A percentile compares a stretch with the other conserved stretches of the same genome.
Conservation (phyloP, 177 flowering plant genomes). For the Vitis hybrid region DNA sequence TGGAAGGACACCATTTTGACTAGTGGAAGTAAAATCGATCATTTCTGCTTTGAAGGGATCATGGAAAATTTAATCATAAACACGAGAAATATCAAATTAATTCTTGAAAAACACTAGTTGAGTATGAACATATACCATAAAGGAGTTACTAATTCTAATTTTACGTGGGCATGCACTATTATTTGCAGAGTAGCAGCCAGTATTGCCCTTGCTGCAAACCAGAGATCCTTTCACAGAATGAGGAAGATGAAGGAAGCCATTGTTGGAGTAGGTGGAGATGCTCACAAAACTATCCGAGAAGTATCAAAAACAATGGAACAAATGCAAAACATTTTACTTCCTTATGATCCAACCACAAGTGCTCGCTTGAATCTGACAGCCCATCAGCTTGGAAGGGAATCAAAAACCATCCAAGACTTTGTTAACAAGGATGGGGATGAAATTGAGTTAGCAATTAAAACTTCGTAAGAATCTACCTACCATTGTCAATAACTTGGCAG, state of each 20-base stretch:
- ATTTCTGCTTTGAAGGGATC: no score
- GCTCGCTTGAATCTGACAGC: conserved; percentile 25
- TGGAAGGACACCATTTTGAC: no score
- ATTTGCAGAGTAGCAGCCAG: conserved; percentile 33
- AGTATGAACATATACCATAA: no score
- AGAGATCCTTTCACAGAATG: conserved; percentile 18
- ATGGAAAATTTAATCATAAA: no score
- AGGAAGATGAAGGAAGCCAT: conserved; percentile 32
- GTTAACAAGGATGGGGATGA: conserved; percentile 20
- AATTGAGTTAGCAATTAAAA: conserved; percentile 23
- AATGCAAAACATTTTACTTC: conserved; percentile 33
- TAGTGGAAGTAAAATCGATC: no score
- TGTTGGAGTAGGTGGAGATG: conserved; percentile 27
- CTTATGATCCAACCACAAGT: conserved; percentile 31
- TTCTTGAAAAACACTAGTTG: no score
- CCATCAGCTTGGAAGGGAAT: conserved; percentile 29
- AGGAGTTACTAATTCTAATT: no score
- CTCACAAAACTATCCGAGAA: conserved; percentile 23
- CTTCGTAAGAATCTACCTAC: conserved; percentile 25
- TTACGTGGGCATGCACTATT: neutral
- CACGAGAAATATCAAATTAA: no score
- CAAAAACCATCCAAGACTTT: conserved; percentile 23
- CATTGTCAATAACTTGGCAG: neutral
- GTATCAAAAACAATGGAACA: conserved; percentile 25
- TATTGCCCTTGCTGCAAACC: conserved; percentile 34